Evolutionary conservation across 1,284 basidiomycete species (phyloP).

Genomic region (Leccinum fuscescens): DNA sequence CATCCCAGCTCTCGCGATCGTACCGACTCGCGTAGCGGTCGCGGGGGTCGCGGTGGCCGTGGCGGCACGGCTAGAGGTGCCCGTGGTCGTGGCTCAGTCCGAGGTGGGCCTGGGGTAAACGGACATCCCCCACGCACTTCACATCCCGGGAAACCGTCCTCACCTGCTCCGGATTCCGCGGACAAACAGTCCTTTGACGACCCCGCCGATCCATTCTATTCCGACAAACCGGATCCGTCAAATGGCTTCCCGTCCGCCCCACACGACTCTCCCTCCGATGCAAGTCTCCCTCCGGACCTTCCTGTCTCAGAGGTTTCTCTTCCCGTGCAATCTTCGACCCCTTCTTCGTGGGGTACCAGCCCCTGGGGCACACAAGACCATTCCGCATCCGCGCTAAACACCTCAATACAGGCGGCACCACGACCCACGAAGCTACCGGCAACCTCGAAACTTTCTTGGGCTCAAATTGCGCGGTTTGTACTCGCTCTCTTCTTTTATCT

Average conservation of each 20-base stretch:
- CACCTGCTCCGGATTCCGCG: conserved; percentile 20
- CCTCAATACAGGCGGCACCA: conserved; percentile 24
- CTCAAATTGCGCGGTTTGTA: conserved; percentile 70
- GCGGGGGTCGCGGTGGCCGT: conserved; percentile 66
- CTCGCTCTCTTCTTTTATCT: not conserved
- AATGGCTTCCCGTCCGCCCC: conserved; percentile 13
- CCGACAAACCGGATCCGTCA: conserved; percentile 22
- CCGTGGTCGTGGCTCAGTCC: conserved; percentile 54
- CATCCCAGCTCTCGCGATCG: conserved; percentile 42
- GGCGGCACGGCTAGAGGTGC: conserved; percentile 59
- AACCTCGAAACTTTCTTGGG: conserved; percentile 76
- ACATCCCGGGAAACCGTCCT: conserved; percentile 25
- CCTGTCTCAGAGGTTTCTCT: conserved; percentile 9
- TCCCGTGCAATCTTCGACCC: conserved; percentile 12
- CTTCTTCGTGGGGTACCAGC: conserved; percentile 24
- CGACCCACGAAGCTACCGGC: conserved; percentile 56
- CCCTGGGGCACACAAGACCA: conserved; percentile 32
- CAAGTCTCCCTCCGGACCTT: conserved; percentile 13
- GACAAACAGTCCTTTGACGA: conserved; percentile 24
- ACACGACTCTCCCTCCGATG: conserved; percentile 17
- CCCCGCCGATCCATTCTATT: conserved; percentile 11
- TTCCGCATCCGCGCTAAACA: conserved; percentile 23
- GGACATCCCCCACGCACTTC: conserved; percentile 30
- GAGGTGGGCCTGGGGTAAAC: conserved; percentile 38
- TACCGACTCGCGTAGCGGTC: conserved; percentile 60